Percentiles rank a stretch among this genome's conserved stretches.
These are phyloP conservation scores for Alisma plantagoaquatica DNA, from an alignment of 106 monocot species.

Conservation along the genomic window DNA sequence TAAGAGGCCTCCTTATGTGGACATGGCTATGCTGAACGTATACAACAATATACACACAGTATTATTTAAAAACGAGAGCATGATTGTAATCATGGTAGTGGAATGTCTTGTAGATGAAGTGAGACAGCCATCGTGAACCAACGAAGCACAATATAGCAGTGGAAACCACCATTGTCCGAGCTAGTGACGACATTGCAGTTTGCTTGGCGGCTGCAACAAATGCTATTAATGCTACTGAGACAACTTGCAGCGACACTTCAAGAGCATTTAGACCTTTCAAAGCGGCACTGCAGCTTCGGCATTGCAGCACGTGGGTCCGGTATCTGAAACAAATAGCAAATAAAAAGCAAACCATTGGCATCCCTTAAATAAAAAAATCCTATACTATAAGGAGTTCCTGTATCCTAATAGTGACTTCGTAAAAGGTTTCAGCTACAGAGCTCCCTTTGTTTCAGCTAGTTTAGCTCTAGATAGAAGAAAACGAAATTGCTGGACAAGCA, in stretches of 20 bases:
- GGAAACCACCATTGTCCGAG: constrained; percentile 28
- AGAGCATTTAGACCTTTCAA: constrained; percentile 47
- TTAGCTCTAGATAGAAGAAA: too few relatives aligned
- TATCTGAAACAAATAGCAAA: too few relatives aligned
- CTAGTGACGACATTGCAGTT: constrained; percentile 24
- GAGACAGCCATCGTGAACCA: constrained; percentile 67
- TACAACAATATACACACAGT: too few relatives aligned
- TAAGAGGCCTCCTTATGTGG: too few relatives aligned
- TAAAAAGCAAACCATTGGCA: too few relatives aligned
- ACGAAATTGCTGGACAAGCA: neutral
- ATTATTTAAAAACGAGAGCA: too few relatives aligned
- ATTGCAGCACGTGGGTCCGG: constrained; percentile 73
- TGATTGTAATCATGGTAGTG: constrained; percentile 94
- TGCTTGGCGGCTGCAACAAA: constrained; percentile 46
- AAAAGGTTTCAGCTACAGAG: neutral
- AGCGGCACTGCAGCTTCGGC: constrained; percentile 63
- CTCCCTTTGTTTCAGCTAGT: too few relatives aligned
- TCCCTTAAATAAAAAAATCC: neutral
- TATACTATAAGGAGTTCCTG: neutral
- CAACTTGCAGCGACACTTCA: constrained; percentile 55
- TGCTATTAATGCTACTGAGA: constrained; percentile 46
- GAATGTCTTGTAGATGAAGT: constrained; percentile 76
- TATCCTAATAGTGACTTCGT: too few relatives aligned
- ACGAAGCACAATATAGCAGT: constrained; percentile 53
- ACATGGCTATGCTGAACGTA: too few relatives aligned